These are phyloP conservation scores for Marsdenia floribunda DNA, from an alignment of 257 asterid species.

Conservation along the genomic window DNA sequence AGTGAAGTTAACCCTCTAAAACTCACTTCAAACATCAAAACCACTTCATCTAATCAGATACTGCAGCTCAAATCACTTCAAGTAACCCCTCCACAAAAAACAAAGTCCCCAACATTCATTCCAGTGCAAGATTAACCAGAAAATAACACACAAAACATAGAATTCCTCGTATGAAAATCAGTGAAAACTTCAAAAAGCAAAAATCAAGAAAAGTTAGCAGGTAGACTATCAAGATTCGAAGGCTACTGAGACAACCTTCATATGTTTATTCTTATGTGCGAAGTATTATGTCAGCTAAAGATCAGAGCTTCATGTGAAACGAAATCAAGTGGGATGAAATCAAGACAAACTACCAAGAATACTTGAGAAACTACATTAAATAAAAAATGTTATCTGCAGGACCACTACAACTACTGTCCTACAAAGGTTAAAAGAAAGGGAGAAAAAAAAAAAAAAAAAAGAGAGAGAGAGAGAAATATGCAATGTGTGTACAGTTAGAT, in stretches of 20 bases:
- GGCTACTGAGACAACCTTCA: slow-evolving; percentile 9
- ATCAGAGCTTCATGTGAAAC: slow-evolving; percentile 9
- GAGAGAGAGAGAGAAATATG: too few relatives aligned
- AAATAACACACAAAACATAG: background rate
- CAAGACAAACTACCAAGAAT: slow-evolving; percentile 16
- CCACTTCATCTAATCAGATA: background rate
- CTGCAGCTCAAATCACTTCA: background rate
- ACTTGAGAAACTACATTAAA: slow-evolving; percentile 8
- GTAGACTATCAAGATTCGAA: slow-evolving; percentile 3
- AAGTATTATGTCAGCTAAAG: background rate
- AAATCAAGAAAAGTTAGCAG: slow-evolving; percentile 13
- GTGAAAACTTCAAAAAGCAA: background rate
- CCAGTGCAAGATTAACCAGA: background rate
- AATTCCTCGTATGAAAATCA: slow-evolving; percentile 1
- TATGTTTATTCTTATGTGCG: background rate
- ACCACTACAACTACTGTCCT: slow-evolving; percentile 1
- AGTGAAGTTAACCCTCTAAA: background rate
- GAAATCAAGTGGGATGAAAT: slow-evolving; percentile 15
- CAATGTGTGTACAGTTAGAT: background rate
- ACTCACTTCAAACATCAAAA: slow-evolving; percentile 4
- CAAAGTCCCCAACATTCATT: background rate
- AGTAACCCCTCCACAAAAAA: background rate
- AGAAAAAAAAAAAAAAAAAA: too few relatives aligned
- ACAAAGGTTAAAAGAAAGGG: background rate
- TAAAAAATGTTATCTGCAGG: slow-evolving; percentile 14